A percentile compares a stretch with the other conserved stretches of the same genome.
Evolutionary conservation across 108 stramenopile species (phyloP).

Genomic region (Pseudonitzschia pungens): DNA sequence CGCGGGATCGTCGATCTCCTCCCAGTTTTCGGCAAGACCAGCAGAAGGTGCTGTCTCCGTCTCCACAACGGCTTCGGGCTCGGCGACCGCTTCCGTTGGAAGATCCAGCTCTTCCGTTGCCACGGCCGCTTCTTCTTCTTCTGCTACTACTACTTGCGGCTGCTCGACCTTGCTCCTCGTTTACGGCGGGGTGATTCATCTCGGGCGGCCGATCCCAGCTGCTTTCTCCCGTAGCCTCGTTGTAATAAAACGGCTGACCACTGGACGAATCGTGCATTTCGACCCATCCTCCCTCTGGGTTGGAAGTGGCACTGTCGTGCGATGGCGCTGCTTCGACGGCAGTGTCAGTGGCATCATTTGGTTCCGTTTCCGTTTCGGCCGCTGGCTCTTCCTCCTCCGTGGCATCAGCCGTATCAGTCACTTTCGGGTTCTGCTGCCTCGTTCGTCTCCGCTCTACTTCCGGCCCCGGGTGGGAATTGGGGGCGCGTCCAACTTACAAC

Average conservation of each 20-base stretch:
- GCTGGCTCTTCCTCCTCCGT: not conserved
- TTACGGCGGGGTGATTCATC: conserved; percentile 4
- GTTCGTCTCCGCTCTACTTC: not conserved
- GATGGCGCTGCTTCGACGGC: conserved; percentile 11
- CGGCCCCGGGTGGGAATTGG: not conserved
- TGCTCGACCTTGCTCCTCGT: not conserved
- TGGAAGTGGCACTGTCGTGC: conserved; percentile 26
- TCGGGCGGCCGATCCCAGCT: conserved; percentile 36
- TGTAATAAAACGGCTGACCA: conserved; percentile 61
- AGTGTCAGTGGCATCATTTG: conserved; percentile 26
- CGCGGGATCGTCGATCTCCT: conserved; percentile 33
- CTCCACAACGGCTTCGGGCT: not conserved
- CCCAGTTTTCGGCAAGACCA: conserved; percentile 45
- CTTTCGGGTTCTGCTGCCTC: not conserved
- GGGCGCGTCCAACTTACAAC: conserved; percentile 38
- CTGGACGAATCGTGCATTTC: conserved; percentile 47
- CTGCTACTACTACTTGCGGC: not conserved
- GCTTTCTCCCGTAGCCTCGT: conserved; percentile 29
- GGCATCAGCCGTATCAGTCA: not conserved
- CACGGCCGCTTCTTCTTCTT: not conserved
- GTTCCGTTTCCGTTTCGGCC: not conserved
- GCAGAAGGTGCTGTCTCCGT: not conserved
- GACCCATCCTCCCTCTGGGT: conserved; percentile 56
- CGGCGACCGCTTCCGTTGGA: not conserved
- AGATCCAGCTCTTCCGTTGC: not conserved